Evolutionary conservation across 2,329 filamentous ascomycete genomes (phyloP), one percentile per base, ranked within the genome.

Genomic region (Ustilaginoidea virens): DNA sequence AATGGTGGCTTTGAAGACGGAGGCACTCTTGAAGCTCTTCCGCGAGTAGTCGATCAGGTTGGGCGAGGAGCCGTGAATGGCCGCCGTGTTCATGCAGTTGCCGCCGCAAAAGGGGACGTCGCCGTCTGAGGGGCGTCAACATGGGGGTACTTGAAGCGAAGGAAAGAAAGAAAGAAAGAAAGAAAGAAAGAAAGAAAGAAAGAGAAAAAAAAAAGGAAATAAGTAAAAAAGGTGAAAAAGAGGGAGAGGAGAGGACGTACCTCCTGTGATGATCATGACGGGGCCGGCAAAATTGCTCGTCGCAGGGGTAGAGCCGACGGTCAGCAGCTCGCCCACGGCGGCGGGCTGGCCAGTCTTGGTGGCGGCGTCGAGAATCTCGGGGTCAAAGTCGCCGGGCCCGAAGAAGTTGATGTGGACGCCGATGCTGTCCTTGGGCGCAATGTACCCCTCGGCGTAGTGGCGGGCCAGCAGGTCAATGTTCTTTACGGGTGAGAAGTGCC

Each of bases 31-130:
- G 39, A 70, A 67, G 17, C 48, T 48, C 24, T 36, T 28, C 28
- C 39, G 44, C 0, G 60, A 61, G 14, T 45, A 43, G 8, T 54
- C 60, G 1, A 64, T 60, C 24, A 70, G 37, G 17, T 52, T 40
- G 5, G 42, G 56, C 17, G 53, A 58, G 1, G 47, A 39, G 30
- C 49, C 38, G 5, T 48, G 39, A 2, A 56, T 45, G 23, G 46
- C 38, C 10, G 49, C 53, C 0, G 60, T 66, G 13, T 48, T 52
- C 3, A 53, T 42, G 49, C 71, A 77, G 46, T 76, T 63, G 16
- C 69, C 67, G 4, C 71, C 73, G 34, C 74, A 78, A 46, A 70
- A 77, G 5, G 66, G 61, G 8, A 64, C 33, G 27, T 73, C 63
- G 9, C 47, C 45, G 13, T 58, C 58, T 61, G 8, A 21, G 14